Conservation (phyloP, 148 eudicot species). For the Linanthus parryae region DNA sequence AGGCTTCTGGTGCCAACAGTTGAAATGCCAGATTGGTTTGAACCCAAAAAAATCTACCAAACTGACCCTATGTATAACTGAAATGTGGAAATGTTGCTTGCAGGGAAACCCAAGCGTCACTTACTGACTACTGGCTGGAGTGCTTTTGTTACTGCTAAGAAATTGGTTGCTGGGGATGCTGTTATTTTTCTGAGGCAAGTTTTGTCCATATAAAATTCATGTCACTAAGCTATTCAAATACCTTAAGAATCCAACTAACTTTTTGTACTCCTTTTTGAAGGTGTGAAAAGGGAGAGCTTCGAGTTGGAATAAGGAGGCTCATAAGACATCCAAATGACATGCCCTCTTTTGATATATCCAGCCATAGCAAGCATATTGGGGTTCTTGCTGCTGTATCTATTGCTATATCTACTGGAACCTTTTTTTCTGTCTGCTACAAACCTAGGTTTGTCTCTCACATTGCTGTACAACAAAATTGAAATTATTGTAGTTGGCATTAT, state of each 20-base stretch:
- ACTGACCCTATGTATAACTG: too few relatives aligned
- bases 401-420: conserved; percentile 65
- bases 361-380: conserved; percentile 98
- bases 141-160: conserved; percentile 93
- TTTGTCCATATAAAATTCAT: too few relatives aligned
- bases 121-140: conserved; percentile 98
- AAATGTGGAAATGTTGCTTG: conserved; percentile 5
- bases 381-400: conserved; percentile 96
- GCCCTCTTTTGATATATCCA: conserved; percentile 95
- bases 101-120: conserved; percentile 98
- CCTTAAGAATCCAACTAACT: too few relatives aligned
- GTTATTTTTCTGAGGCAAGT: conserved; percentile 83
- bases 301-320: conserved; percentile 86
- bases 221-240: too few relatives aligned
- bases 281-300: conserved; percentile 85
- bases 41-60: too few relatives aligned
- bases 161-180: conserved; percentile 92
- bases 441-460: too few relatives aligned
- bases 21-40: too few relatives aligned
- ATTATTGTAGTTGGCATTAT: too few relatives aligned
- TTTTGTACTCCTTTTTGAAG: too few relatives aligned
- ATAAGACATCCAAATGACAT: conserved; percentile 78
- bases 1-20: too few relatives aligned
- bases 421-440: conserved; percentile 77
- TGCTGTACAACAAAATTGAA: too few relatives aligned